phyloP scores from a whole-genome alignment of 495 filamentous ascomycete species.

The Aspergillus ellipticus region DNA sequence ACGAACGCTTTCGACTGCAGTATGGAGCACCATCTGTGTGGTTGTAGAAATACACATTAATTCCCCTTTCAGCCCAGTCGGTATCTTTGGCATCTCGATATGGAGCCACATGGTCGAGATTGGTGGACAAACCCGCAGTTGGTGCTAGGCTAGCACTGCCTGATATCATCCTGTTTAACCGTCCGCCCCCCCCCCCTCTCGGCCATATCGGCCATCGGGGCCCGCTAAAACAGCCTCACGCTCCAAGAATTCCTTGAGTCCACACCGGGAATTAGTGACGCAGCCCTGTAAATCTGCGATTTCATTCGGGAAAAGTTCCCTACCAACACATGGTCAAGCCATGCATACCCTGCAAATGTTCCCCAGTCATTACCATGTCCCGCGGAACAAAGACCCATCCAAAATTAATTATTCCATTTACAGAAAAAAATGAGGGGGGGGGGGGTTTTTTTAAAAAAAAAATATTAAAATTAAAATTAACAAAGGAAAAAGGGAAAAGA shows the following conservation, averaged over 20 bases:
- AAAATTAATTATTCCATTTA: background rate
- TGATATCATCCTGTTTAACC: conserved; percentile 8
- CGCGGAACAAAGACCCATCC: background rate
- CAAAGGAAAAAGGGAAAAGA: conserved; percentile 9
- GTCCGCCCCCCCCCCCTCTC: conserved; percentile 7
- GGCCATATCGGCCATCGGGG: conserved; percentile 23
- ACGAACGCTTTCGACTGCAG: too few relatives aligned
- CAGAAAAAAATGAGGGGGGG: conserved; percentile 2
- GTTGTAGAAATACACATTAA: background rate
- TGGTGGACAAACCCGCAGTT: conserved; percentile 17
- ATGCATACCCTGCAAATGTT: conserved; percentile 12
- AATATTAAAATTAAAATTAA: background rate
- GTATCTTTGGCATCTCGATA: conserved; percentile 8
- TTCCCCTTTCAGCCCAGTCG: background rate
- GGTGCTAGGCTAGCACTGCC: conserved; percentile 15
- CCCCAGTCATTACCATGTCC: conserved; percentile 1
- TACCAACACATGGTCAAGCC: conserved; percentile 26
- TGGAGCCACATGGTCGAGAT: conserved; percentile 22
- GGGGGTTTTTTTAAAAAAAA: too few relatives aligned
- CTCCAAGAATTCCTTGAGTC: conserved; percentile 9
- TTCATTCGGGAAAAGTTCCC: conserved; percentile 25
- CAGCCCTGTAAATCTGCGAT: conserved; percentile 21
- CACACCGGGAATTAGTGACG: conserved; percentile 16
- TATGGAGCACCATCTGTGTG: too few relatives aligned
- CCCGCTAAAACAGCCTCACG: conserved; percentile 24